Evolutionary conservation across 306 rosid genomes (phyloP).

Genomic region (Benincasa hispida): DNA sequence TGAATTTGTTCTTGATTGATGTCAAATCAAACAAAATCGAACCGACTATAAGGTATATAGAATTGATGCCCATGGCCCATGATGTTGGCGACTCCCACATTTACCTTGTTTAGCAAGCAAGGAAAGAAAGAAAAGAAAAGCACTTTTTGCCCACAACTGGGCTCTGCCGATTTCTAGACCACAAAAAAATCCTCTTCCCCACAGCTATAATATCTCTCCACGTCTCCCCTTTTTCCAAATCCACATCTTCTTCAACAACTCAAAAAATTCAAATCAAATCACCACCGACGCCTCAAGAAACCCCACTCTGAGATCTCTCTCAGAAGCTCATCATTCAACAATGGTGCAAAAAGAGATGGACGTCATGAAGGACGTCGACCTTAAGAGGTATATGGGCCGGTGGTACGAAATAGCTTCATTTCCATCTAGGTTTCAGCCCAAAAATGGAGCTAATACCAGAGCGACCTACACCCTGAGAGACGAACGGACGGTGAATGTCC

Average conservation of each 20-base stretch:
- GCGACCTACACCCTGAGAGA: conserved; percentile 70
- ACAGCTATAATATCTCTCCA: not conserved
- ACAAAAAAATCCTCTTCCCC: not conserved
- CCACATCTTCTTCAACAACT: not conserved
- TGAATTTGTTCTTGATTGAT: too few relatives aligned
- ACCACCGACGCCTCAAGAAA: not conserved
- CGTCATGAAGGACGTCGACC: conserved; percentile 45
- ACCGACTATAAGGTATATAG: too few relatives aligned
- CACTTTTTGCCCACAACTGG: not conserved
- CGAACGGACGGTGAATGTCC: conserved; percentile 52
- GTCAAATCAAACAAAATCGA: too few relatives aligned
- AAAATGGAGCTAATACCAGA: conserved; percentile 51
- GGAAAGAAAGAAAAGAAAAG: not conserved
- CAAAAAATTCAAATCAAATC: not conserved
- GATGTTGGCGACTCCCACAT: not conserved
- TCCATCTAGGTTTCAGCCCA: conserved; percentile 66
- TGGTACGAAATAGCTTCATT: conserved; percentile 95
- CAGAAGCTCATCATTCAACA: not conserved
- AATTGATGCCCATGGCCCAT: not conserved
- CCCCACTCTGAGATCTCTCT: not conserved
- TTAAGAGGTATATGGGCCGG: conserved; percentile 69
- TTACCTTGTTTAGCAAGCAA: not conserved
- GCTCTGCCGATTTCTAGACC: not conserved
- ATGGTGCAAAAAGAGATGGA: conserved; percentile 58
- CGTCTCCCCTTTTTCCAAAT: not conserved